Evolutionary conservation across 306 rosid species (phyloP), one percentile per base, ranked within the genome.

Genomic region (Cicer judaicum): DNA sequence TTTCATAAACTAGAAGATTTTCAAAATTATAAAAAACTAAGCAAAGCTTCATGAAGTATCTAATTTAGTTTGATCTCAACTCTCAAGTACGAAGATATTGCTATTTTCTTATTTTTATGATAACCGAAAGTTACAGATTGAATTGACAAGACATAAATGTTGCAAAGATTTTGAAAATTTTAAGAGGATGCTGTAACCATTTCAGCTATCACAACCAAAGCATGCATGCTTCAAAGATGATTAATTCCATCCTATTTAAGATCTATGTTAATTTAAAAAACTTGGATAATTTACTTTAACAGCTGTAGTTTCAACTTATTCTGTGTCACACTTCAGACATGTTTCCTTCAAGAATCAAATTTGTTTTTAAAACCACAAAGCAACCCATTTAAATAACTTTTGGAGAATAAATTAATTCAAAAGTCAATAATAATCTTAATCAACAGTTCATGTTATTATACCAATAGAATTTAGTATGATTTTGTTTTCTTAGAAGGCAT

Each of bases 151-250:
- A 64, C 40, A 43, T 8, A 4, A 34, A n/a, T 0, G 8, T 16
- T 50, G 9, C 54, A 77, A 68, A 68, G 12, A 56, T 55, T 36
- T 54, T 36, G 12, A 43, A 47, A 52, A 53, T 43, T 40, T 19
- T 42, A 18, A 12, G 1, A 71, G 55, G 50, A 38, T 4, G 52
- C 3, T 75, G 63, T 39, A 4, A 0, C 14, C 29, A 73, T 57
- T 56, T 57, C 64, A 38, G 14, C 15, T 14, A 80, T 56, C 74
- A 79, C 19, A 66, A 56, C 61, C 39, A 75, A 3, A 76, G 18
- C 57, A 76, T 9, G 73, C 19, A 19, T 64, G 4, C 36, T 29
- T 29, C 36, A 29, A 29, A 64, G 29, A 47, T 38, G 18, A 13
- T 9, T 55, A 38, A 38, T 13, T 64, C 66, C 15, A 21, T 49